Conservation (phyloP, 257 asterid species). For the Penstemon eatonii region DNA sequence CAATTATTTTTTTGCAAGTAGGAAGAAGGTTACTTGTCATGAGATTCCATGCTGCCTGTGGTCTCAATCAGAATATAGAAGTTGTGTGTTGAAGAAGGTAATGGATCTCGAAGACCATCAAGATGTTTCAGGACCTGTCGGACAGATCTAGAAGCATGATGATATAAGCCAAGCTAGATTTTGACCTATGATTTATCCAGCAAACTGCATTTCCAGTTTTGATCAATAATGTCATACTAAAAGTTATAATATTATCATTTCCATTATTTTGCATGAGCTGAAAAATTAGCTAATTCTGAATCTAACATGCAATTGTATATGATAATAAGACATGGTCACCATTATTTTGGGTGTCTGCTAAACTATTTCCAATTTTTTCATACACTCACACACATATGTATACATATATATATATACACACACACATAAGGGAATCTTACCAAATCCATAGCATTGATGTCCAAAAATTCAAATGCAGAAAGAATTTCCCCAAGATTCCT, state of each 20-base stretch:
- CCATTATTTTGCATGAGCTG: background rate
- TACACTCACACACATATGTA: too few species aligned
- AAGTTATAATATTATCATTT: background rate
- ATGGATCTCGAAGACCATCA: slow-evolving; percentile 94
- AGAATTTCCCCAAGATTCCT: slow-evolving; percentile 93
- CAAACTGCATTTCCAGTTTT: background rate
- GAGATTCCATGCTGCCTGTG: slow-evolving; percentile 85
- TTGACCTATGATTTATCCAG: slow-evolving; percentile 5
- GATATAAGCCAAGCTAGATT: slow-evolving; percentile 23
- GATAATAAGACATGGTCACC: background rate
- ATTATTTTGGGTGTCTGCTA: background rate
- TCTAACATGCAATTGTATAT: background rate
- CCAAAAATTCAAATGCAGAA: slow-evolving; percentile 95
- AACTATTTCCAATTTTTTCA: background rate
- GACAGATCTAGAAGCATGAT: slow-evolving; percentile 27
- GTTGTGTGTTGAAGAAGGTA: slow-evolving; percentile 77
- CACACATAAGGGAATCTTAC: slow-evolving; percentile 41
- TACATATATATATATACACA: too few species aligned
- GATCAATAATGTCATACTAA: background rate
- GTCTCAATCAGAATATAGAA: slow-evolving; percentile 95
- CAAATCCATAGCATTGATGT: slow-evolving; percentile 82
- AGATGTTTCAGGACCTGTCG: slow-evolving; percentile 83
- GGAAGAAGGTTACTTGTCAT: slow-evolving; percentile 71
- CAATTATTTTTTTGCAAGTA: slow-evolving; percentile 29
- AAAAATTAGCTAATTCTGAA: background rate